These are phyloP conservation scores for Closterium sp. DNA, from an alignment of 139 green algal species.

Conservation along the genomic window DNA sequence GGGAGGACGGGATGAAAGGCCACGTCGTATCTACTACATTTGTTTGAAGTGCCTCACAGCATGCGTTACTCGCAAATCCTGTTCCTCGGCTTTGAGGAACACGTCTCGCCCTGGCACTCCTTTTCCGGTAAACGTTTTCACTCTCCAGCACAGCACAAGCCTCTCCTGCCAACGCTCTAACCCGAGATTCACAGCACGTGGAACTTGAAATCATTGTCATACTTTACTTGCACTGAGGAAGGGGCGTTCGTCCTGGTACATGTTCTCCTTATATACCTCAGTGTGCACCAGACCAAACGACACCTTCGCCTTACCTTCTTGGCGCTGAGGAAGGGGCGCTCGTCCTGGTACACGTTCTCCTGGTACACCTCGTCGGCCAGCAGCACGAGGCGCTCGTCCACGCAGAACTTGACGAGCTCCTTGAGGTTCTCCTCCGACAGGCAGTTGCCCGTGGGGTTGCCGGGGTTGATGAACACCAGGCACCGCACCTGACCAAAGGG, in stretches of 20 bases:
- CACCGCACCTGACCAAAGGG: constrained; percentile 59
- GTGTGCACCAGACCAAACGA: constrained; percentile 72
- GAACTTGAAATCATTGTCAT: background rate
- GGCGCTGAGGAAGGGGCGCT: constrained; percentile 83
- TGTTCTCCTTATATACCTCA: constrained; percentile 93
- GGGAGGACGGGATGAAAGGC: too few species aligned
- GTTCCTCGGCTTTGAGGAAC: too few species aligned
- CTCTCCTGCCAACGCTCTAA: too few species aligned
- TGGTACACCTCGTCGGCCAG: constrained; percentile 95
- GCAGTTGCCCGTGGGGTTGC: constrained; percentile 89
- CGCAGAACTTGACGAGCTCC: constrained; percentile 78
- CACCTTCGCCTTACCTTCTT: constrained; percentile 64
- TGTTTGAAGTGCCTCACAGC: too few species aligned
- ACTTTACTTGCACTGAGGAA: constrained; percentile 88
- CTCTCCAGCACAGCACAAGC: too few species aligned
- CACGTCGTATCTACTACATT: too few species aligned
- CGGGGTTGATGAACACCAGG: constrained; percentile 93
- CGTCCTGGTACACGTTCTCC: constrained; percentile 88
- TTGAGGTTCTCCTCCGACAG: constrained; percentile 66
- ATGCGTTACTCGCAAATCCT: too few species aligned
- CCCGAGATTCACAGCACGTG: background rate
- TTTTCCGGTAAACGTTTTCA: too few species aligned
- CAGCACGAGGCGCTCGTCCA: constrained; percentile 78
- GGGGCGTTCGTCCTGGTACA: constrained; percentile 80
- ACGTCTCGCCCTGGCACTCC: too few species aligned